Conservation (phyloP, 805 yeast genomes). For the Tetrapisispora taiwanensis region DNA sequence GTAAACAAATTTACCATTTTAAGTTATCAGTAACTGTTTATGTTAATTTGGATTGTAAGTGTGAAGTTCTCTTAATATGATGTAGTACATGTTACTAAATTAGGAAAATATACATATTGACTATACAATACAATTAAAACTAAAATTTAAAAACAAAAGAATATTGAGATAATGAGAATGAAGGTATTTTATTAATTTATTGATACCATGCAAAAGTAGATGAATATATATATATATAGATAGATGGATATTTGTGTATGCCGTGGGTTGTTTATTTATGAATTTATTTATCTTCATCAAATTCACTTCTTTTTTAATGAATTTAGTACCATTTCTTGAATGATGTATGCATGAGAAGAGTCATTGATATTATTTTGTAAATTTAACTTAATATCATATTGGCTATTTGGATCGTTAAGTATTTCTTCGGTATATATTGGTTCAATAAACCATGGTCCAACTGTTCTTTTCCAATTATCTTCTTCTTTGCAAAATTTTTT, state of each 20-base stretch:
- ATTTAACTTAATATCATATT: not conserved
- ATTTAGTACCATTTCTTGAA: not conserved
- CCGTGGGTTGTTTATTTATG: no score
- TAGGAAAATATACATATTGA: not conserved
- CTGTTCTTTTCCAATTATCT: not conserved
- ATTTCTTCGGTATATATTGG: not conserved
- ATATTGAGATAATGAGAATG: no score
- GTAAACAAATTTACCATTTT: no score
- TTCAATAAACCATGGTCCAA: conserved; percentile 1
- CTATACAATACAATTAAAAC: no score
- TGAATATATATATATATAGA: not conserved
- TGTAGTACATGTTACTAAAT: not conserved
- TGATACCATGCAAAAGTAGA: not conserved
- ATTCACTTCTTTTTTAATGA: not conserved
- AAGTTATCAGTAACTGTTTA: no score
- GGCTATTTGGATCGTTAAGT: not conserved
- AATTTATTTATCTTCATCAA: no score
- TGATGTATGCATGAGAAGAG: not conserved
- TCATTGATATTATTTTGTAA: not conserved
- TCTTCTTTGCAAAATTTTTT: conserved; percentile 3
- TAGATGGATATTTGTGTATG: not conserved
- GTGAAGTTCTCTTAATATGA: no score
- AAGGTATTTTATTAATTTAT: no score
- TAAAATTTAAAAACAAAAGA: no score
- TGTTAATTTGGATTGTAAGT: no score